Base-by-base conservation (phyloP, 805 yeast species). In the Saturnispora serradocipensis region DNA sequence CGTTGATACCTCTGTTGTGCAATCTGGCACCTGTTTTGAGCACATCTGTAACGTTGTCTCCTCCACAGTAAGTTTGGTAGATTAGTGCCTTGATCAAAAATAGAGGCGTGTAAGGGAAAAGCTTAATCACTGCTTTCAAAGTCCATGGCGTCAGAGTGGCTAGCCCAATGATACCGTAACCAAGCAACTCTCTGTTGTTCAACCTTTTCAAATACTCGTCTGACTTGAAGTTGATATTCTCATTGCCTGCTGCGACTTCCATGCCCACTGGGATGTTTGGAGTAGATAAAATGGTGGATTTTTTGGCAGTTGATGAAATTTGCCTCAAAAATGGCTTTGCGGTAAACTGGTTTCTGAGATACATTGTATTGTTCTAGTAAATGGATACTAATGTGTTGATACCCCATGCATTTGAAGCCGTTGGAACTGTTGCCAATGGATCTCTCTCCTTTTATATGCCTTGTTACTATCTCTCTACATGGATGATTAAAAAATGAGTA, bases 21-120 rank as follows among this genome's bases (percentile, higher is more conserved):
- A 90, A 74, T 53, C 80, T 72, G 51, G 73, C 70, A 49, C 95
- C 96, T 4, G 96, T 85, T 51, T 72, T 65, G 50, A 79, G 72
- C 13, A 90, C 93, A 57, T 89, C 86, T 10, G 68, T 67, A 51
- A 84, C 75, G 54, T 77, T 80, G 60, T 86, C 91, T 52, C 98
- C 98, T 39, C 98, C 98, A 64, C 95, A 85, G 70, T 91, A 90
- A 54, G 87, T 75, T 54, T 84, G 84, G 65, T 86, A 89, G 16
- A 90, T 87, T 56, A 88, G 73, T 40, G 78, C 68, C 67, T 82
- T 86, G 56, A 90, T 76, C 42, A 88, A 49, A 55, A 78, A 73
- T 58, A 84, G 72, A 20, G 98, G 98, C 11, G 84, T 77, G 56
- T 75, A 80, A 3, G 95, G 95, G 69, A 86, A 86, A 6, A 77